Evolutionary conservation across 192 early-diverging fungal genomes (phyloP), one percentile per base, ranked within the genome.

Genomic region (Coemansia sp.): DNA sequence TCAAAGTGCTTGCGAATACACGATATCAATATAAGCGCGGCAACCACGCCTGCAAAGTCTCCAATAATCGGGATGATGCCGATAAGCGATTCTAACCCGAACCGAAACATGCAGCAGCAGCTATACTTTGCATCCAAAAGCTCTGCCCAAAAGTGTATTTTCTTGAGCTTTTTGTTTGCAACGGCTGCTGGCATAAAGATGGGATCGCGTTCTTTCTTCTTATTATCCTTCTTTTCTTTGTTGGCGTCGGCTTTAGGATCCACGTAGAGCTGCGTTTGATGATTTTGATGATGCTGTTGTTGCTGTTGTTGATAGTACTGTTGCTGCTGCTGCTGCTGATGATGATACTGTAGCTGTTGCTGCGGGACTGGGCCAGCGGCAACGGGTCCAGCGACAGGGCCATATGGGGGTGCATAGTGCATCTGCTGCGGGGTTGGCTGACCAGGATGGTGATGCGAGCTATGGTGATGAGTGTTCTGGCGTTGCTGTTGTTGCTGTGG

Each of bases 21-120:
- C 37, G 65, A 59, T 37, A 82, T 55, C 50, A 57, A 70, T 34
- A 61, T 48, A 14, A 82, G 33, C 4, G 80, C 63, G 22, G 75
- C 15, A 47, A 72, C 33, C 10, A 70, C 40, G 15, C 68, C 69
- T 13, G 70, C 70, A 68, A 73, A 69, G 58, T 82, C 80, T 38
- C 80, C 80, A 33, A 67, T 63, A 14, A 73, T 52, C 4, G 80
- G 80, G 30, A 82, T 41, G 3, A 82, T 55, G 1, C 80, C 80
- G 4, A 82, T 53, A 10, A 82, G 55, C 6, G 70, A 61, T 20
- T 82, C 80, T 11, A 77, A 31, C 17, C 80, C 80, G 36, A 82
- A 73, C n/a, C 62, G 52, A 9, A 73, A 42, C 54, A 64, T 23
- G 30, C 59, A 73, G 62, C 76, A 79, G 65, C 61, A 79, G 59